Base-by-base conservation (phyloP, 768 basidiomycete species). In the Rhodotorula toruloides region DNA sequence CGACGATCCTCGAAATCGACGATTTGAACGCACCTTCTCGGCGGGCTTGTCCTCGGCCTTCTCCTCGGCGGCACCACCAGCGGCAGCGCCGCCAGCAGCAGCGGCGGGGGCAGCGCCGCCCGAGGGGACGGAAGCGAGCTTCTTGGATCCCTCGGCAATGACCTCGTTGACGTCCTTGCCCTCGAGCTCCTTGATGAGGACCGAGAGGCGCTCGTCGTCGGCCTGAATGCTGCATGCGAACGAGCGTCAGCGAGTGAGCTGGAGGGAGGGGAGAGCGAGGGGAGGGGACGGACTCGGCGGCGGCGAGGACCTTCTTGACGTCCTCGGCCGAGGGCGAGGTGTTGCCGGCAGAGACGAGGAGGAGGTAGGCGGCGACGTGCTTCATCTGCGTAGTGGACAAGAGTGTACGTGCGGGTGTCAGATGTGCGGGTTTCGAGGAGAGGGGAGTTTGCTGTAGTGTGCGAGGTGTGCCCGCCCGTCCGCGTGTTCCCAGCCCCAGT, bases 71-170 rank as follows among this genome's bases (percentile, higher is more conserved):
- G 85, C 87, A 12, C 80, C 84, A 52, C 84, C 81, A 61, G 70
- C 80, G 57, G 80, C 82, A 57, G 83, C 82, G 58, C 81, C 80
- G 55, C 81, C 80, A 47, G 82, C 81, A 43, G 83, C 80, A 61
- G 82, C 82, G 43, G 78, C 81, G 50, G 79, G 70, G 61, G 73
- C 75, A 60, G 75, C 88, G 76, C 92, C 93, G 72, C 93, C 94
- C 68, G 94, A 93, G 65, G 96, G 94, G 76, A 96, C 96, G 76
- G 96, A 98, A 61, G 94, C 85, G 75, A 99, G 90, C 81, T 97
- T 98, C 78, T 84, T 79, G 47, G 87, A 87, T 60, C 96, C 96
- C 79, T 91, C 90, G 73, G 86, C 84, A 79, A 99, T 98, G 82
- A 98, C 80, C 88, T 84, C 79, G 80, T 88, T 85, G 79, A 93